A percentile compares a stretch with the other conserved stretches of the same genome.
phyloP scores from a whole-genome alignment of 2,329 filamentous ascomycete genomes.

The Dothidotthia symphoricarpi region DNA sequence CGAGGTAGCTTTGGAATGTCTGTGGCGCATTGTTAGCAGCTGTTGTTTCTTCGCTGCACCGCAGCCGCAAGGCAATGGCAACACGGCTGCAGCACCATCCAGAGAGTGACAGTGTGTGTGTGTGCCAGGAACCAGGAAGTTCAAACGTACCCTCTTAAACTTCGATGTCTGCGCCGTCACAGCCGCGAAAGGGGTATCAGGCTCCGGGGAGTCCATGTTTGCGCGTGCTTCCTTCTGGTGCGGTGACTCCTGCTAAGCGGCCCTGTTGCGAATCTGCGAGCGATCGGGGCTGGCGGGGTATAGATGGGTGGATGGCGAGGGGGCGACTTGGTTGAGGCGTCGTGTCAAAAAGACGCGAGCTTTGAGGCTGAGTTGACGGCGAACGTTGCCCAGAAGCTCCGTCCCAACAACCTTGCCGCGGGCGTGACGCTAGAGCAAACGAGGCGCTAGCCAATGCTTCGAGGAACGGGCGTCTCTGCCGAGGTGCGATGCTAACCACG shows the following conservation, averaged over 20 bases:
- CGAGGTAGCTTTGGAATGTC: conserved; percentile 92
- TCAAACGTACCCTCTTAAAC: conserved; percentile 63
- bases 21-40: conserved; percentile 45
- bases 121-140: too few species aligned
- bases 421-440: too few species aligned
- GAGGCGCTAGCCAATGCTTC: too few species aligned
- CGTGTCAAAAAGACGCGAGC: conserved; percentile 26
- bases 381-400: conserved; percentile 5
- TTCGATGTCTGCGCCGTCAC: conserved; percentile 81
- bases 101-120: too few species aligned
- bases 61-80: neutral
- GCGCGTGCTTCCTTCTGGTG: neutral
- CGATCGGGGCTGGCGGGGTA: neutral
- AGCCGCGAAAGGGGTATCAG: conserved; percentile 89
- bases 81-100: conserved; percentile 8
- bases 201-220: conserved; percentile 79
- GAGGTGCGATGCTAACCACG: conserved; percentile 31
- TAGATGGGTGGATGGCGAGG: conserved; percentile 6
- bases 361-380: conserved; percentile 5
- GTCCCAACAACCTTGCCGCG: too few species aligned
- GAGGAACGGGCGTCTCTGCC: conserved; percentile 11
- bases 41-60: conserved; percentile 1
- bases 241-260: too few species aligned
- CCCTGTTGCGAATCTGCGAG: neutral
- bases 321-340: conserved; percentile 25